Percentiles rank a stretch among this genome's conserved stretches.
These are phyloP conservation scores for Lasiodiplodia hormozganensis DNA, from an alignment of 2,329 filamentous ascomycete genomes.

Conservation along the genomic window DNA sequence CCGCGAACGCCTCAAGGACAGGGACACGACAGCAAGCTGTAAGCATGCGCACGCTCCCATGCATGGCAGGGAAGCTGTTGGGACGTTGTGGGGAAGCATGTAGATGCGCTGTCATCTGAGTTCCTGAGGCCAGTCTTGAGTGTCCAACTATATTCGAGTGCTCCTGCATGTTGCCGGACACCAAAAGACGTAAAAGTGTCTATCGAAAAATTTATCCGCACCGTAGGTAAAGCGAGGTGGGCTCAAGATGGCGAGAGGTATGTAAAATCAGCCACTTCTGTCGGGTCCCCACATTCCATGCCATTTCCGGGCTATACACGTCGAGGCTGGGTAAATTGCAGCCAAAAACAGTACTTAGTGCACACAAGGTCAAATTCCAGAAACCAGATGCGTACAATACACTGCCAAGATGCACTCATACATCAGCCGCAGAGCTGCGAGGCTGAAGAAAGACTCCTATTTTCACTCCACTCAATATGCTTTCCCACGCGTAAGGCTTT, in stretches of 20 bases:
- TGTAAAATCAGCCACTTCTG: background rate
- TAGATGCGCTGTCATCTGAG: background rate
- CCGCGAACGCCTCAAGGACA: background rate
- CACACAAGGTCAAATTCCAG: conserved; percentile 6
- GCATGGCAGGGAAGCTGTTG: background rate
- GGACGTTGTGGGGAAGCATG: background rate
- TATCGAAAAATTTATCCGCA: background rate
- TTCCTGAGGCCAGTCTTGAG: background rate
- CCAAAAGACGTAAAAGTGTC: background rate
- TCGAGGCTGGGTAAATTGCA: conserved; percentile 2
- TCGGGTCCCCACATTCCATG: background rate
- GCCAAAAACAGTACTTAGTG: background rate
- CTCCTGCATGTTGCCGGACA: background rate
- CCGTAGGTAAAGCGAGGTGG: background rate
- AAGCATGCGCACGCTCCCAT: background rate
- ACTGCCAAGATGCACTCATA: background rate
- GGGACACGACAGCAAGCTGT: background rate
- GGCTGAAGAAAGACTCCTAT: background rate
- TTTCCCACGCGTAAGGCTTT: background rate
- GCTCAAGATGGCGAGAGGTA: background rate
- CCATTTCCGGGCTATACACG: background rate
- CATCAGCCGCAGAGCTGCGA: background rate
- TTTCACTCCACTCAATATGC: background rate
- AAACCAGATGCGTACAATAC: background rate
- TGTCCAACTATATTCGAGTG: background rate